Percentiles rank a stretch among this genome's conserved stretches.
phyloP scores from a whole-genome alignment of 257 asterid genomes.

The Craterostigma plantagineum region DNA sequence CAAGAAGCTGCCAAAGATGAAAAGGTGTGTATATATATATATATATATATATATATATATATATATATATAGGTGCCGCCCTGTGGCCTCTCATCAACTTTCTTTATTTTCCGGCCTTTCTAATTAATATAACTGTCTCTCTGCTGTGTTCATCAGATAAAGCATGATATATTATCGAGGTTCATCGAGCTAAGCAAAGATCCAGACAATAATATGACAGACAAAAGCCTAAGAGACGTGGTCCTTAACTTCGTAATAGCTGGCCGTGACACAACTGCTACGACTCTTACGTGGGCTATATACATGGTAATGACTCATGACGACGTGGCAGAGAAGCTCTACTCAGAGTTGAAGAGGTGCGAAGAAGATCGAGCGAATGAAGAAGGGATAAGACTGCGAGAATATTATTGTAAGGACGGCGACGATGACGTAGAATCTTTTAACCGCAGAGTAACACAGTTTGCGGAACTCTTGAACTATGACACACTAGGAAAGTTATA shows the following conservation, averaged over 20 bases:
- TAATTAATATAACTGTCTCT: neutral
- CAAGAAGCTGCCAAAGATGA: too few species aligned
- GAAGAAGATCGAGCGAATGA: slow-evolving; percentile 31
- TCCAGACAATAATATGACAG: slow-evolving; percentile 52
- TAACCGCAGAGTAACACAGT: slow-evolving; percentile 21
- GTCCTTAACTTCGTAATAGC: slow-evolving; percentile 87
- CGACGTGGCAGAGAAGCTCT: slow-evolving; percentile 46
- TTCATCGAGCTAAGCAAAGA: slow-evolving; percentile 79
- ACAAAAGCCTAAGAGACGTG: slow-evolving; percentile 79
- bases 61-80: too few species aligned
- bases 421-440: slow-evolving; percentile 12
- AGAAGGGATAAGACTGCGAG: slow-evolving; percentile 17
- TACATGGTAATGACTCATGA: slow-evolving; percentile 60
- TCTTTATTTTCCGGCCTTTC: neutral
- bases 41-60: too few species aligned
- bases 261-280: slow-evolving; percentile 86
- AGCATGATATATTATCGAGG: slow-evolving; percentile 70
- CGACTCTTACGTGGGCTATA: slow-evolving; percentile 83
- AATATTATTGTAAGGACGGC: slow-evolving; percentile 12
- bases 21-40: too few species aligned
- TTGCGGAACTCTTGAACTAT: slow-evolving; percentile 41
- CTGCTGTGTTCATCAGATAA: slow-evolving; percentile 17
- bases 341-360: slow-evolving; percentile 25
- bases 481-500: slow-evolving; percentile 58
- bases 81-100: neutral